Percentiles rank a stretch among this genome's conserved stretches.
These are phyloP conservation scores for Mentha longifolia DNA, from an alignment of 257 asterid species.

Conservation along the genomic window DNA sequence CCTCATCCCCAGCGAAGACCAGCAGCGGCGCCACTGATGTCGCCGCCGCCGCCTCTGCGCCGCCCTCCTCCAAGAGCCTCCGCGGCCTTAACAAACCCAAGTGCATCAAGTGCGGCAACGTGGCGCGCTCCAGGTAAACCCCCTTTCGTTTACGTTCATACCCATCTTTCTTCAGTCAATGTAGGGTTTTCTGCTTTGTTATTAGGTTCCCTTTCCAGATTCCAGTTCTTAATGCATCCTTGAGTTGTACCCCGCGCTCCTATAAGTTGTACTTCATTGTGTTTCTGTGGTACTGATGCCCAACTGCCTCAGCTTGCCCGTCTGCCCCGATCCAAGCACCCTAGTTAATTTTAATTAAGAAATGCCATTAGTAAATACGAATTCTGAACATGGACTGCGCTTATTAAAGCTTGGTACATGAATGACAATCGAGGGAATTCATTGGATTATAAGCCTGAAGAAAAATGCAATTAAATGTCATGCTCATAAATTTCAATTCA, in stretches of 20 bases:
- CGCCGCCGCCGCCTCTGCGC: conserved; percentile 36
- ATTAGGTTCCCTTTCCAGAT: not conserved
- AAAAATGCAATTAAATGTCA: not conserved
- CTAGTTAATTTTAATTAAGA: not conserved
- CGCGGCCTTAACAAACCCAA: conserved; percentile 98
- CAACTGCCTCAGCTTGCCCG: not conserved
- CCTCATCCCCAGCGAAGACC: conserved; percentile 58
- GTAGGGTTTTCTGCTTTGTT: conserved; percentile 17
- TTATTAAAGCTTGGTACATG: not conserved
- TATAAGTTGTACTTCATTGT: conserved; percentile 24
- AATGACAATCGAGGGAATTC: conserved; percentile 7
- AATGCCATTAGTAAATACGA: not conserved
- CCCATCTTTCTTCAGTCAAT: conserved; percentile 9
- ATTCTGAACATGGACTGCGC: not conserved
- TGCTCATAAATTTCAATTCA: not conserved
- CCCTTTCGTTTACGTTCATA: not conserved
- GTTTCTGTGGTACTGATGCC: conserved; percentile 15
- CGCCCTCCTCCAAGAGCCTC: conserved; percentile 54
- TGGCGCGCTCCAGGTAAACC: conserved; percentile 91
- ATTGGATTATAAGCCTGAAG: conserved; percentile 7
- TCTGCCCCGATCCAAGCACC: not conserved
- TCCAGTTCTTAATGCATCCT: conserved; percentile 24
- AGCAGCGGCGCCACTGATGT: conserved; percentile 40
- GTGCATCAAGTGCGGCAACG: conserved; percentile 97
- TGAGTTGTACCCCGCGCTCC: conserved; percentile 27